Percentiles rank a stretch among this genome's conserved stretches.
These are phyloP conservation scores for Puccinia polysora DNA, from an alignment of 1,284 basidiomycete genomes.

Conservation along the genomic window DNA sequence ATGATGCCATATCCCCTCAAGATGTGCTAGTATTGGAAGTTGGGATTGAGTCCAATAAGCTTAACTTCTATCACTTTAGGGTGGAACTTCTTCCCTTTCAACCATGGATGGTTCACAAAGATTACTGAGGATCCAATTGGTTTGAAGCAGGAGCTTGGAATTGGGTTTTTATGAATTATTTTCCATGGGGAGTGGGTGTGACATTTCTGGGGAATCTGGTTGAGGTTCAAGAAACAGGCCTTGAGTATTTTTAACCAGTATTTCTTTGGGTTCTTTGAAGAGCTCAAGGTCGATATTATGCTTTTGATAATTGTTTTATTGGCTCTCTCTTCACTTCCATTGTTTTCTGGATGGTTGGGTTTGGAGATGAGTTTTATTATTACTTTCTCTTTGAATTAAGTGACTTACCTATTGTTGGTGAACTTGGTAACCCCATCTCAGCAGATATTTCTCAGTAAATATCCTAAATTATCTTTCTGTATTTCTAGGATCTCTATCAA, in stretches of 20 bases:
- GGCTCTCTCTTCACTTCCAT: not conserved
- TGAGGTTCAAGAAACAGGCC: not conserved
- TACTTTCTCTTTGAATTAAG: not conserved
- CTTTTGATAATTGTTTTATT: not conserved
- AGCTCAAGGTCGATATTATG: not conserved
- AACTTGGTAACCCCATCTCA: not conserved
- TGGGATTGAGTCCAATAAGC: not conserved
- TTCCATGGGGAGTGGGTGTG: not conserved
- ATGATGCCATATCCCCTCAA: not conserved
- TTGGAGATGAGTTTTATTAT: not conserved
- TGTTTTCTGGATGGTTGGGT: not conserved
- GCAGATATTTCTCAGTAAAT: not conserved
- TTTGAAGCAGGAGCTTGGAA: not conserved
- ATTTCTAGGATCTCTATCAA: not conserved
- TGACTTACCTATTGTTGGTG: not conserved
- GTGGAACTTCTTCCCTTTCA: not conserved
- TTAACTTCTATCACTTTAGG: not conserved
- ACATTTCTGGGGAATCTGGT: not conserved
- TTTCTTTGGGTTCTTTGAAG: not conserved
- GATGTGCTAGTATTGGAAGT: not conserved
- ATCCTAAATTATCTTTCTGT: not conserved
- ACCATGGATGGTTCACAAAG: not conserved
- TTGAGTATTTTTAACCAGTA: not conserved
- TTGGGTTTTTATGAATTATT: not conserved
- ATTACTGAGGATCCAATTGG: not conserved